These are phyloP conservation scores for Ustilago nuda DNA, from an alignment of 1,284 basidiomycete genomes.

Conservation along the genomic window DNA sequence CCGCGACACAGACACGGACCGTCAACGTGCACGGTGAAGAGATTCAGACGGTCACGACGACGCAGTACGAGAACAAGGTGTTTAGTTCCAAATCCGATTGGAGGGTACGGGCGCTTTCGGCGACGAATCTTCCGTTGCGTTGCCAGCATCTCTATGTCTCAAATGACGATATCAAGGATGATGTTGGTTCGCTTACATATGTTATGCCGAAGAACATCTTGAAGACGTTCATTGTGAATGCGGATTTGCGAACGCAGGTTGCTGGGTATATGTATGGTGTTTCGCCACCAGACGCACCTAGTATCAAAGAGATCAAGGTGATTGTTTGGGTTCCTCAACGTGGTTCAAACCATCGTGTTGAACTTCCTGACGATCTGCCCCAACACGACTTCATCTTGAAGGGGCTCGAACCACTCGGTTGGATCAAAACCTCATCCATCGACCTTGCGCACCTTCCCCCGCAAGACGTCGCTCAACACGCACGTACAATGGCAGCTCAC, in stretches of 20 bases:
- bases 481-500: constrained; percentile 95
- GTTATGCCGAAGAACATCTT: constrained; percentile 98
- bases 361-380: constrained; percentile 85
- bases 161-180: constrained; percentile 98
- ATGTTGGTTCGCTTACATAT: constrained; percentile 91
- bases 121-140: constrained; percentile 94
- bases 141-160: constrained; percentile 98
- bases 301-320: constrained; percentile 98
- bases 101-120: constrained; percentile 94
- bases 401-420: constrained; percentile 94
- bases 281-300: constrained; percentile 94
- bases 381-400: constrained; percentile 94
- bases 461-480: constrained; percentile 93
- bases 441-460: constrained; percentile 78
- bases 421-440: constrained; percentile 90
- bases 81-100: constrained; percentile 99
- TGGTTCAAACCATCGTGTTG: constrained; percentile 91
- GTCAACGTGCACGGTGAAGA: constrained; percentile 98
- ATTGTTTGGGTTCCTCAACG: constrained; percentile 95
- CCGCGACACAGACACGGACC: constrained; percentile 95
- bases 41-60: constrained; percentile 95
- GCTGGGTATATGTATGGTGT: constrained; percentile 92
- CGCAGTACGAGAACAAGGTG: constrained; percentile 96
- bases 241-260: constrained; percentile 95
- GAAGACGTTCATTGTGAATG: constrained; percentile 90